Evolutionary conservation across 2,329 filamentous ascomycete species (phyloP), one percentile per base, ranked within the genome.

Genomic region (Ophiostoma tasmaniense): DNA sequence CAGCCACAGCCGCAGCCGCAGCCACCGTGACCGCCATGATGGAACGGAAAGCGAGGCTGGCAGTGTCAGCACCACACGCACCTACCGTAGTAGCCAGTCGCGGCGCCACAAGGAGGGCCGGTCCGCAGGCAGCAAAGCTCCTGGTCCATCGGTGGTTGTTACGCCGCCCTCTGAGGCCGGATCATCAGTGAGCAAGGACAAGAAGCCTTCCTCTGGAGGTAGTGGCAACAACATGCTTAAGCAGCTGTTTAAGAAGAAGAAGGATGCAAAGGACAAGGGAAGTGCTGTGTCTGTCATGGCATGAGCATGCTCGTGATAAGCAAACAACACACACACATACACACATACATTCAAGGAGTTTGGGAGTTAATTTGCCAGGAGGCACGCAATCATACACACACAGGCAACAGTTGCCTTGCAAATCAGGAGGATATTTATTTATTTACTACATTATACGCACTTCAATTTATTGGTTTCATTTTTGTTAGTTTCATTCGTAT

Each of bases 241-340:
- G 78, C 77, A 80, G 2, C 72, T 87, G 69, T 87, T 88, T 75
- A 85, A 83, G 79, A 83, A 80, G 77, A 86, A 84, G 77, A 84
- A 83, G 76, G 79, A 81, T 2, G 39, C 20, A 28, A 79, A 77
- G 74, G 80, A 81, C 50, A 78, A 79, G 37, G 61, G 20, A 11
- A 22, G 28, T 8, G 61, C 61, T n/a, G 20, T 37, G 61, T 37
- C 30, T 20, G 28, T 35, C 68, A 77, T 77, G 65, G 75, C 76
- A 42, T 28, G 64, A 35, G 25, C 55, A 61, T 20, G 55, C 13
- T n/a, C 55, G 30, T 28, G 52, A 3, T 25, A 14, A 2, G 7
- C 25, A 61, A 17, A 17, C 13, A 30, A 17, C 7, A 55, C 50
- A 55, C 25, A 55, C 22, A 55, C 11, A 28, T 4, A 61, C 14